Percentiles rank a stretch among this genome's conserved stretches.
phyloP scores from a whole-genome alignment of 495 filamentous ascomycete species.

The Elasticomyces elasticus region DNA sequence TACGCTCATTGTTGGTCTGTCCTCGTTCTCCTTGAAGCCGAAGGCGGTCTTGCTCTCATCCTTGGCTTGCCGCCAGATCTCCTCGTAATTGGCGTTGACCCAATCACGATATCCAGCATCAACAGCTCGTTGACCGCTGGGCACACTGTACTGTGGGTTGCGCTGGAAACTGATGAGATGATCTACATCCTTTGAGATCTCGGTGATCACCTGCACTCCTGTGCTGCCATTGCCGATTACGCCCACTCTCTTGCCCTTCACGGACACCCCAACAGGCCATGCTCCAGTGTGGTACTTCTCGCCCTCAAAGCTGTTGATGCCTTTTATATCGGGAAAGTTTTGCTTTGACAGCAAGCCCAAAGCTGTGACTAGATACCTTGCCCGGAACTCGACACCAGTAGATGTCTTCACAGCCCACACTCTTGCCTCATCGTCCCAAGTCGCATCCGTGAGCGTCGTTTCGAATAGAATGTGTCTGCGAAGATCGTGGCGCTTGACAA shows the following conservation, averaged over 20 bases:
- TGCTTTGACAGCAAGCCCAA: slow-evolving; percentile 26
- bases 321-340: slow-evolving; percentile 28
- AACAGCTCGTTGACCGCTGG: slow-evolving; percentile 1
- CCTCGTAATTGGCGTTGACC: slow-evolving; percentile 33
- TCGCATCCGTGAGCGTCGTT: slow-evolving; percentile 18
- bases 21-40: slow-evolving; percentile 12
- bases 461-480: slow-evolving; percentile 24
- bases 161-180: slow-evolving; percentile 16
- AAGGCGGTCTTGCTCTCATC: slow-evolving; percentile 1
- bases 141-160: slow-evolving; percentile 16
- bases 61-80: slow-evolving; percentile 10
- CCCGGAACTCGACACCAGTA: slow-evolving; percentile 13
- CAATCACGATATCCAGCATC: neutral
- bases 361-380: slow-evolving; percentile 26
- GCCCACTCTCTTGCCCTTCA: slow-evolving; percentile 15
- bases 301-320: slow-evolving; percentile 32
- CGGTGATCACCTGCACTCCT: slow-evolving; percentile 19
- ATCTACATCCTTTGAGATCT: slow-evolving; percentile 11
- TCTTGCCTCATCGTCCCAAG: slow-evolving; percentile 22
- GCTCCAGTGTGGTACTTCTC: slow-evolving; percentile 43
- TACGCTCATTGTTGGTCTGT: slow-evolving; percentile 4
- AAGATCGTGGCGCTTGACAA: slow-evolving; percentile 25
- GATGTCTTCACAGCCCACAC: slow-evolving; percentile 22
- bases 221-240: slow-evolving; percentile 16
- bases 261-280: slow-evolving; percentile 31